phyloP scores from a whole-genome alignment of 2,329 filamentous ascomycete species.

The Hypoxylon sp. region DNA sequence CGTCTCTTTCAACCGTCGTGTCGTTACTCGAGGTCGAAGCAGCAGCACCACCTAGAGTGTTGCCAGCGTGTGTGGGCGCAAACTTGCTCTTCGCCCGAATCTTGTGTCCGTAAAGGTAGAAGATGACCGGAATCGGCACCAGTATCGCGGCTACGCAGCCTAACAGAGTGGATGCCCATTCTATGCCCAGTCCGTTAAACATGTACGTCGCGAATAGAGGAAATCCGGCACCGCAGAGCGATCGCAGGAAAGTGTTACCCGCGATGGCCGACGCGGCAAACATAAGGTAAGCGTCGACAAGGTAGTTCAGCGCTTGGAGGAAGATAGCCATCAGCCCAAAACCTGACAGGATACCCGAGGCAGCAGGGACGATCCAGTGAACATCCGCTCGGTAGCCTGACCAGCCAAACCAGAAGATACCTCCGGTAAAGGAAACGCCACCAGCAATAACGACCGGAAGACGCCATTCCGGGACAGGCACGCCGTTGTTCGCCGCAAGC shows the following conservation, averaged over 20 bases:
- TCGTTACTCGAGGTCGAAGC: conserved; percentile 37
- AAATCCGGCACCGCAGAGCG: conserved; percentile 79
- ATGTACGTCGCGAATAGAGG: conserved; percentile 80
- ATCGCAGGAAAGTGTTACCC: conserved; percentile 82
- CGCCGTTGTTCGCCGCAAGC: conserved; percentile 70
- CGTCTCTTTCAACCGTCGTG: conserved; percentile 40
- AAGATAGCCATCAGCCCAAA: conserved; percentile 86
- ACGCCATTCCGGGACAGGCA: conserved; percentile 73
- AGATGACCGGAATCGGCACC: conserved; percentile 69
- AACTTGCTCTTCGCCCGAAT: conserved; percentile 64
- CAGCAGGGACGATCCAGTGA: conserved; percentile 70
- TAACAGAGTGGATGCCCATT: conserved; percentile 68
- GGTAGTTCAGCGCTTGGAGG: conserved; percentile 80
- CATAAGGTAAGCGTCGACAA: conserved; percentile 78
- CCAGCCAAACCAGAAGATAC: conserved; percentile 83
- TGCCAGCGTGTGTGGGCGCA: conserved; percentile 56
- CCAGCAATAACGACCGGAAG: conserved; percentile 68
- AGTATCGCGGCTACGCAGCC: conserved; percentile 66
- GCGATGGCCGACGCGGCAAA: conserved; percentile 82
- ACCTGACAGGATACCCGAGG: conserved; percentile 70
- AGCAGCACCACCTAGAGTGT: conserved; percentile 20
- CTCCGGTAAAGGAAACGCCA: conserved; percentile 66
- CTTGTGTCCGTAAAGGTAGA: conserved; percentile 66
- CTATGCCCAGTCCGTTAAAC: conserved; percentile 68
- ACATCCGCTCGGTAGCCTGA: conserved; percentile 64